Evolutionary conservation across 2,329 filamentous ascomycete genomes (phyloP), one percentile per base, ranked within the genome.

Genomic region (Cryphonectria parasitica): DNA sequence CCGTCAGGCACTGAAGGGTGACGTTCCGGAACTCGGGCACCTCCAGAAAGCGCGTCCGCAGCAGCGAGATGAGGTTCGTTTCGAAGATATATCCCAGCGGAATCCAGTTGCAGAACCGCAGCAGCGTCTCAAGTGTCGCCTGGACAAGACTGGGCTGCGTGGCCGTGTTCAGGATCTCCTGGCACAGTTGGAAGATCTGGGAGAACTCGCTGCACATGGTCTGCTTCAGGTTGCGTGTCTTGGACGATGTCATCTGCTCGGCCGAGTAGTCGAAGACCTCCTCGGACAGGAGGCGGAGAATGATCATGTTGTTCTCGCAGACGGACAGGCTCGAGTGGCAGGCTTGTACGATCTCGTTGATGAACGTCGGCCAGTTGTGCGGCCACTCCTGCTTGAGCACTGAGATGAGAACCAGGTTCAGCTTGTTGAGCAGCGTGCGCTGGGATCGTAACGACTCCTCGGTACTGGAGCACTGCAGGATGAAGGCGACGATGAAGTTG

Each of bases 291-390:
- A 99, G 85, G 72, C 96, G 91, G 76, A 99, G 88, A 76, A 99
- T 98, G 74, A 93, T 94, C 96, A 99, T 99, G 86, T 99, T 99
- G 86, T 99, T 99, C 84, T 99, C 96, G 88, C 97, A 99, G 77
- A 99, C 97, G 52, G 95, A 96, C 68, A 99, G 86, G 82, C 92
- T 98, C 75, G 93, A 95, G 80, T 97, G 95, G 83, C 95, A 98
- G 69, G 96, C 95, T 31, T 94, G 92, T 77, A 99, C 94, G 82
- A 99, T 99, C 85, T 99, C 96, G 86, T 98, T 98, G 88, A 99
- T 98, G 83, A 99, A 99, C 28, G 94, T 97, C 15, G 97, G 96
- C 96, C 97, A 99, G 86, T 99, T 97, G 83, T 98, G 95, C 70
- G 96, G 96, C 96, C 96, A 99, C 83, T 99, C 71, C 83, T 99